Evolutionary conservation across 352 stramenopile genomes (phyloP).

Genomic region (Pythium guiyangense): DNA sequence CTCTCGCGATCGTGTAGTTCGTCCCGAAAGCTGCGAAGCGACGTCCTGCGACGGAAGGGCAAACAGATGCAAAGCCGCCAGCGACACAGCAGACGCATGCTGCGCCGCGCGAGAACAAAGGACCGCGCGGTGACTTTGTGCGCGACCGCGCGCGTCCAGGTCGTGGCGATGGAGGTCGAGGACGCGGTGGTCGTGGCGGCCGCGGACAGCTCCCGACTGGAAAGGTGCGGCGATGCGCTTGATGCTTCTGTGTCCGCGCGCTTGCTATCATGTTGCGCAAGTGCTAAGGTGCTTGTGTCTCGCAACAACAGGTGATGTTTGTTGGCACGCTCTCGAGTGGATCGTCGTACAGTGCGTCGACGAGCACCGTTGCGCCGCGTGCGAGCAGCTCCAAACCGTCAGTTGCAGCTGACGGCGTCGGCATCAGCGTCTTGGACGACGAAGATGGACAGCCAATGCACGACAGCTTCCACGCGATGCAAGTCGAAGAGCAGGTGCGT

Average conservation of each 20-base stretch:
- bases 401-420: slow-evolving; percentile 65
- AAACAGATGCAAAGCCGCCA: slow-evolving; percentile 6
- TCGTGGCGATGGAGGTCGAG: slow-evolving; percentile 19
- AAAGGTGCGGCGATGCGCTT: slow-evolving; percentile 24
- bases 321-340: slow-evolving; percentile 77
- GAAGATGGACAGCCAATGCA: slow-evolving; percentile 39
- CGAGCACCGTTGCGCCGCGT: slow-evolving; percentile 26
- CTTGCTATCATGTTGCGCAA: too few relatives aligned
- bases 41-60: slow-evolving; percentile 27
- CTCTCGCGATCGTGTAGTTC: slow-evolving; percentile 30
- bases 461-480: slow-evolving; percentile 41
- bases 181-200: slow-evolving; percentile 40
- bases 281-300: neutral
- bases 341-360: slow-evolving; percentile 61
- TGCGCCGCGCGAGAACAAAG: slow-evolving; percentile 23
- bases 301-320: slow-evolving; percentile 45
- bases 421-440: slow-evolving; percentile 83
- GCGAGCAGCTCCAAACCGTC: slow-evolving; percentile 37
- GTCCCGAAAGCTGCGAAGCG: slow-evolving; percentile 69
- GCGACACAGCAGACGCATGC: slow-evolving; percentile 10
- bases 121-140: slow-evolving; percentile 37
- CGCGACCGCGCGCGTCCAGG: slow-evolving; percentile 23
- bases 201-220: slow-evolving; percentile 52
- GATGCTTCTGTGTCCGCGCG: neutral
- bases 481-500: slow-evolving; percentile 46